Evolutionary conservation across 192 early-diverging fungal species (phyloP), one percentile per base, ranked within the genome.

Genomic region (Dissophora globulifera): DNA sequence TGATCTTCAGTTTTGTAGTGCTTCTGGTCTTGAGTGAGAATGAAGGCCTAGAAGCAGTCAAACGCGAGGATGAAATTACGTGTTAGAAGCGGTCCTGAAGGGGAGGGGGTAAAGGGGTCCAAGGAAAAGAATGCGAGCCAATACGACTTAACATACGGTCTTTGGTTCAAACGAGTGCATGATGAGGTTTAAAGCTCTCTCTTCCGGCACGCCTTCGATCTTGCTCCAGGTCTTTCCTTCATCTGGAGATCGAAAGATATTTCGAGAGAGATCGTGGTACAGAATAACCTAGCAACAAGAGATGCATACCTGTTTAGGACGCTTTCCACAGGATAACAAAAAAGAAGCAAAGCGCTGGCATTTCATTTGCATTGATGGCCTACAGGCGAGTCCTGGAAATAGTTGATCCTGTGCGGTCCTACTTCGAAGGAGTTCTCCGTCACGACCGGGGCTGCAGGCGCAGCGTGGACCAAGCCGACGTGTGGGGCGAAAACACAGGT

Each of bases 131-230:
- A 20, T 41, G 19, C 11, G 58, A 40, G 11, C 40, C 13, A 47
- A 26, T 26, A 19, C 22, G 20, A 50, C 29, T 29, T 26, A 13
- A 55, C 54, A 40, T 85, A 90, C 92, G 31, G 75, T 84, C 3
- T 89, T 74, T 17, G 67, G 58, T 60, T 90, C 90, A 58, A 88
- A 89, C 9, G 91, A 78, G 69, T 94, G 93, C 45, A 83, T 79
- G 45, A 88, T 80, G 29, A 94, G 41, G 17, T 71, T 80, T 9
- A 51, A 19, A 1, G 85, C 85, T 46, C 68, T 65, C 23, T 84
- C 81, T 1, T 51, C 69, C 0, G 79, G 75, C 25, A 91, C 83
- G 25, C 69, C 83, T 11, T 43, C 29, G 46, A 88, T 80, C 40
- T 30, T 68, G 8, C 31, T 48, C 92, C 92, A 93, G 17, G 70